A percentile compares a stretch with the other conserved stretches of the same genome.
Conservation (phyloP, 352 stramenopile genomes). For the Phytophthora tentaculata region DNA sequence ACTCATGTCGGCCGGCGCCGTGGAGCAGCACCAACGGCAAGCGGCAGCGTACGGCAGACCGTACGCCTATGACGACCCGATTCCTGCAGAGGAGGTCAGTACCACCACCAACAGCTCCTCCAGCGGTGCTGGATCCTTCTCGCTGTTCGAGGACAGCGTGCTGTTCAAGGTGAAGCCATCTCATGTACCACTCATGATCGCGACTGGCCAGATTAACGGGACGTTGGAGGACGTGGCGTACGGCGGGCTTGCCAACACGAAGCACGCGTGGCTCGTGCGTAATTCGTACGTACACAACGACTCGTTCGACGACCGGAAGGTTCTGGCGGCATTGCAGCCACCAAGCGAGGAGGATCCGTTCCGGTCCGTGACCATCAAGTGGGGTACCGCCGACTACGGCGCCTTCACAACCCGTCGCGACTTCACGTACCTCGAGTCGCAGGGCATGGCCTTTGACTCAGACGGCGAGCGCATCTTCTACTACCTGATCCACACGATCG, state of each 20-base stretch:
- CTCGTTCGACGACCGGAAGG: slow-evolving; percentile 38
- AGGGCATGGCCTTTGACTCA: slow-evolving; percentile 48
- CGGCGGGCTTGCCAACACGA: slow-evolving; percentile 40
- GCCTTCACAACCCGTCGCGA: slow-evolving; percentile 43
- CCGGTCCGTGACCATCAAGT: slow-evolving; percentile 53
- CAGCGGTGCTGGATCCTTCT: slow-evolving; percentile 42
- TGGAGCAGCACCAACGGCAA: slow-evolving; percentile 37
- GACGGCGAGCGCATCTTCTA: slow-evolving; percentile 52
- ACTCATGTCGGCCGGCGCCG: slow-evolving; percentile 40
- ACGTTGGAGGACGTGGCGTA: slow-evolving; percentile 41
- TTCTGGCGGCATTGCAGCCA: slow-evolving; percentile 43
- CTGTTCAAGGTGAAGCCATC: slow-evolving; percentile 34
- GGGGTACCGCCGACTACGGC: slow-evolving; percentile 35
- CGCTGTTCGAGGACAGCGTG: slow-evolving; percentile 39
- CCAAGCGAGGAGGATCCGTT: slow-evolving; percentile 52
- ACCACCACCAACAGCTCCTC: slow-evolving; percentile 37
- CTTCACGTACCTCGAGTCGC: slow-evolving; percentile 46
- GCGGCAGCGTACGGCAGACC: slow-evolving; percentile 28
- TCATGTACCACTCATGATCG: slow-evolving; percentile 38
- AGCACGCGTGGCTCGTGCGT: slow-evolving; percentile 36
- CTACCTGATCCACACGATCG: slow-evolving; percentile 47
- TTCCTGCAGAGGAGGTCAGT: slow-evolving; percentile 25
- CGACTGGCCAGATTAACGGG: slow-evolving; percentile 44
- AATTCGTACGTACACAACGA: slow-evolving; percentile 48
- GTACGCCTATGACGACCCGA: slow-evolving; percentile 32